Conservation (phyloP, 2,329 filamentous ascomycete species). For the Verticillium tricorpus region DNA sequence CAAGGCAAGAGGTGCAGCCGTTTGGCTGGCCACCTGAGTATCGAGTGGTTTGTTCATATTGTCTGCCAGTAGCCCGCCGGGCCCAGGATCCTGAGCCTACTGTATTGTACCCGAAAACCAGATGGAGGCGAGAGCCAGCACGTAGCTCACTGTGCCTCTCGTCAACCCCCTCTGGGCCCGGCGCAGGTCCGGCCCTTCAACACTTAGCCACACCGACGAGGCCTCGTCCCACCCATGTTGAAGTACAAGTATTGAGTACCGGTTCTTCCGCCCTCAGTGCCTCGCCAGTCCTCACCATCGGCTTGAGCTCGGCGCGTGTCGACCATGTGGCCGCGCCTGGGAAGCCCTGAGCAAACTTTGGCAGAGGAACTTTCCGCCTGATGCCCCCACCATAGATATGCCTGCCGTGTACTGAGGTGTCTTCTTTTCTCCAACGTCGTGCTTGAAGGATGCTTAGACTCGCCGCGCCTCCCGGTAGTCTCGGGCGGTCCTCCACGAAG, state of each 20-base stretch:
- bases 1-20: background rate
- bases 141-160: background rate
- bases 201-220: background rate
- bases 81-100: background rate
- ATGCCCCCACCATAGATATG: background rate
- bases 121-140: background rate
- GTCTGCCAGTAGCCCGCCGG: background rate
- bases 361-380: background rate
- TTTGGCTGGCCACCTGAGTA: background rate
- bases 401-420: background rate
- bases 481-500: slow-evolving; percentile 51
- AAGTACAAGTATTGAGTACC: background rate
- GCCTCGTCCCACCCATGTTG: background rate
- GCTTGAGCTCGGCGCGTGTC: background rate
- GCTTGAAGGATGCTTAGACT: slow-evolving; percentile 23
- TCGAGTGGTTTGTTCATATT: background rate
- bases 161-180: background rate
- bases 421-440: slow-evolving; percentile 13
- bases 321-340: background rate
- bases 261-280: background rate
- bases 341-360: background rate
- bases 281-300: background rate
- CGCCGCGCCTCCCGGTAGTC: slow-evolving; percentile 44
- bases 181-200: background rate
- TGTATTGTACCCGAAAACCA: background rate